Base-by-base conservation (phyloP, 345 rosid species). In the Kandelia obovata region DNA sequence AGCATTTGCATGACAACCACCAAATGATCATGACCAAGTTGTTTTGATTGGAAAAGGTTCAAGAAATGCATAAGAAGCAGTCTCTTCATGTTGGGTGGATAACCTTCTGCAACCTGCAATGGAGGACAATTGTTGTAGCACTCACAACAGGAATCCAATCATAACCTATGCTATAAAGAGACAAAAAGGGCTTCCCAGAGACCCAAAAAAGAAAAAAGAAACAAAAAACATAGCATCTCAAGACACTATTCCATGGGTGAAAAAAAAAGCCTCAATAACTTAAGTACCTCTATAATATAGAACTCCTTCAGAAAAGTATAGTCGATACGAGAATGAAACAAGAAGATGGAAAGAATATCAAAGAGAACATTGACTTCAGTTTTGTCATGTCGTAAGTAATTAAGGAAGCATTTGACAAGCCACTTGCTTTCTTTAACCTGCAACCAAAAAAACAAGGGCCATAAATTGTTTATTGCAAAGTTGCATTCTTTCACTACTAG, bases 391-490 rank as follows among this genome's bases (percentile, higher is more conserved):
- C 90, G 85, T 51, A 90, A 71, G 81, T 95, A 95, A 85, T 88
- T 95, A 69, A 90, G 81, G 84, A 95, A 90, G 86, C 99, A 95
- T 73, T 92, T 92, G 73, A 95, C 87, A 69, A 95, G 98, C 99
- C 99, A 95, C 83, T 95, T 95, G 90, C 99, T 95, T 85, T 92
- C 98, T 80, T 95, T 95, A 60, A 92, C 98, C 99, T 95, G 88
- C 78, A 76, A 56, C 28, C 31, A 10, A 56, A 56, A 56, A 21
- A 25, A 10, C 17, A 55, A 4, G 59, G 31, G 16, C 49, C 49
- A 43, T 43, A 43, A 16, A 43, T 43, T 9, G 4, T 43, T 43
- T 13, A 43, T 13, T 13, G 49, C 19, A 43, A 43, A 43, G 49
- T 43, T 13, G 49, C 17, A 43, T 43, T 43, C 5, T 15, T 11